Conservation (phyloP, 352 stramenopile genomes). For the Thalassiosira pacifica region DNA sequence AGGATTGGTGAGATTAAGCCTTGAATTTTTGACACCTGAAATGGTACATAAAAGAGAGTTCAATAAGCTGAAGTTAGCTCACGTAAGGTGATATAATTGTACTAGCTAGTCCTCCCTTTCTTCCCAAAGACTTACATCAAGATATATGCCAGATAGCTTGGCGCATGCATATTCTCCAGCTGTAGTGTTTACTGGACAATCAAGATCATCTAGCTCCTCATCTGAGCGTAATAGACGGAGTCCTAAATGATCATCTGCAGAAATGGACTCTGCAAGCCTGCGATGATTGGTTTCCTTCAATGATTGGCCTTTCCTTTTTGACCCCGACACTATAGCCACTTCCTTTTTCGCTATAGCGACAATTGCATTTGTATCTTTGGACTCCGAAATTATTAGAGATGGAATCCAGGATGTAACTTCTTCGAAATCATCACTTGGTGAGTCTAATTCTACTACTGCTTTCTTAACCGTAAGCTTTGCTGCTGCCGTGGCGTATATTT, state of each 20-base stretch:
- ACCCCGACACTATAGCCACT: conserved; percentile 11
- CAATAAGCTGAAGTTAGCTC: too few relatives aligned
- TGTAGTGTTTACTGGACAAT: conserved; percentile 30
- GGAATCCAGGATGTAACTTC: conserved; percentile 38
- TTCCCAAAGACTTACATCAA: conserved; percentile 28
- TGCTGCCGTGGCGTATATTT: conserved; percentile 29
- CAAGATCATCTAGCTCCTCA: too few relatives aligned
- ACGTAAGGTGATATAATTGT: neutral
- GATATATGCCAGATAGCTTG: conserved; percentile 18
- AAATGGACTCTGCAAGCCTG: neutral
- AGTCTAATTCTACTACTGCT: conserved; percentile 5
- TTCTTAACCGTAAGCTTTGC: conserved; percentile 18
- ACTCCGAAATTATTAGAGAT: neutral
- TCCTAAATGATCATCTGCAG: neutral
- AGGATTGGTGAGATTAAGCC: too few relatives aligned
- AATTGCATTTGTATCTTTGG: neutral
- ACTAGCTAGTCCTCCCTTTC: neutral
- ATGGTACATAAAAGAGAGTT: neutral
- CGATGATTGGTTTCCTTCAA: neutral
- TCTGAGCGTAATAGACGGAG: too few relatives aligned
- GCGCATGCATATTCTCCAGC: conserved; percentile 33
- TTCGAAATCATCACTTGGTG: conserved; percentile 17
- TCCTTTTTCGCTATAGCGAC: conserved; percentile 22
- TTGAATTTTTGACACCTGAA: too few relatives aligned
- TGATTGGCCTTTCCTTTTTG: too few relatives aligned